These are phyloP conservation scores for Xylaria bambusicola DNA, from an alignment of 495 filamentous ascomycete species.

Conservation along the genomic window DNA sequence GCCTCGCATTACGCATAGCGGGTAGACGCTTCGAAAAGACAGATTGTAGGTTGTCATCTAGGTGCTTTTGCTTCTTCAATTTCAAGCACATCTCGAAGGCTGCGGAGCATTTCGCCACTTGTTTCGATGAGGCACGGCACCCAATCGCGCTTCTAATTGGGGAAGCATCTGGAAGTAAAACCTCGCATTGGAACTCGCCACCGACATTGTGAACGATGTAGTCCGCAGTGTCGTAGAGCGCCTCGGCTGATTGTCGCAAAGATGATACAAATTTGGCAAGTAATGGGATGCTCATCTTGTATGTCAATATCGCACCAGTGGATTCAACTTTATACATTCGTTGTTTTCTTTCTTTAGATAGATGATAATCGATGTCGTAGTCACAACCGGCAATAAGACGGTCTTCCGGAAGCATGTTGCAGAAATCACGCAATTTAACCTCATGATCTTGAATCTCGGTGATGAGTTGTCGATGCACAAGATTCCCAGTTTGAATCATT, in stretches of 20 bases:
- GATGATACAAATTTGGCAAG: constrained; percentile 61
- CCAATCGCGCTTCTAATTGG: constrained; percentile 71
- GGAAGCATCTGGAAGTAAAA: constrained; percentile 75
- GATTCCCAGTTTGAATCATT: constrained; percentile 74
- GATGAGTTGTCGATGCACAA: constrained; percentile 56
- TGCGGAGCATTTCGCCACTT: constrained; percentile 82
- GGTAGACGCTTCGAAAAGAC: constrained; percentile 73
- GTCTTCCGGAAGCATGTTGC: constrained; percentile 72
- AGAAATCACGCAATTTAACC: constrained; percentile 69
- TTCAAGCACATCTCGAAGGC: constrained; percentile 82
- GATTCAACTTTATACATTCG: constrained; percentile 62
- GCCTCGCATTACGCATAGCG: constrained; percentile 84
- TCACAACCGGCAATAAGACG: constrained; percentile 67
- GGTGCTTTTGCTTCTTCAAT: constrained; percentile 63
- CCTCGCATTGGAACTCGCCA: constrained; percentile 75
- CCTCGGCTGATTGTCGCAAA: constrained; percentile 61
- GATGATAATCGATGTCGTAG: constrained; percentile 54
- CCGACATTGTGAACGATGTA: constrained; percentile 62
- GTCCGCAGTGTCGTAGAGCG: constrained; percentile 48
- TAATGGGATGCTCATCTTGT: constrained; percentile 65
- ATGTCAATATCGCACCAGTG: constrained; percentile 81
- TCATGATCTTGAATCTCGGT: constrained; percentile 57
- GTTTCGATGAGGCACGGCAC: constrained; percentile 60
- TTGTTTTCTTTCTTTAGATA: constrained; percentile 57
- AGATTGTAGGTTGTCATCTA: constrained; percentile 75